Evolutionary conservation across 2,329 filamentous ascomycete species (phyloP), one percentile per base, ranked within the genome.

Genomic region (Aspergillus texensis): DNA sequence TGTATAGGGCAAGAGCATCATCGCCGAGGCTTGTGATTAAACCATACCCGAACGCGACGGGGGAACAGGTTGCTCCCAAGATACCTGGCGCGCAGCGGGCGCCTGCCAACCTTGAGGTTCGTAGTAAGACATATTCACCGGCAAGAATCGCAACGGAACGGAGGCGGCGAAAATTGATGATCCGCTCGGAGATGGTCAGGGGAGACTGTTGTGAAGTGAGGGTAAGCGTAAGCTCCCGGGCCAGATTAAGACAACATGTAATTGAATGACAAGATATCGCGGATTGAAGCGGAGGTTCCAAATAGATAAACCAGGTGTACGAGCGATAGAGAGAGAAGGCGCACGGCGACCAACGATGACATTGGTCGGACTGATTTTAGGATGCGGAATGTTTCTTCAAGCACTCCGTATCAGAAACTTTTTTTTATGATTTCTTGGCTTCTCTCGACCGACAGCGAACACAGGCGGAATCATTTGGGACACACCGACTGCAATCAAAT

Each of bases 61-160:
- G 66, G 89, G 89, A 63, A 85, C 86, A 69, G 89, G 89, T 74
- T 91, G 88, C 72, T 92, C 90, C 90, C 90, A 92, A 53, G 88
- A 88, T 26, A 85, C 78, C 80, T 91, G 89, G 72, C 87, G 86
- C 72, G 83, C 82, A 60, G 73, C 62, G 68, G 86, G 82, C 67
- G 86, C 84, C 66, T 87, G 83, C 86, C 88, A 90, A 74, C 81
- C 78, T 71, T 87, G 85, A 75, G 88, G 86, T 77, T 91, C 88
- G 82, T 90, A 91, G 80, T 89, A 91, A 71, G 89, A 85, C 87
- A 91, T 91, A 64, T 75, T 78, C 67, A 67, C 69, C 63, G 65
- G 65, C 62, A 36, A 50, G 53, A 32, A 32, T 52, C 26, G 28
- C 26, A 61, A 68, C 58, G 65, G 56, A 64, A 61, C 58, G 60